Conservation (phyloP, 148 eudicot species). For the Chenopodium berlandieri region DNA sequence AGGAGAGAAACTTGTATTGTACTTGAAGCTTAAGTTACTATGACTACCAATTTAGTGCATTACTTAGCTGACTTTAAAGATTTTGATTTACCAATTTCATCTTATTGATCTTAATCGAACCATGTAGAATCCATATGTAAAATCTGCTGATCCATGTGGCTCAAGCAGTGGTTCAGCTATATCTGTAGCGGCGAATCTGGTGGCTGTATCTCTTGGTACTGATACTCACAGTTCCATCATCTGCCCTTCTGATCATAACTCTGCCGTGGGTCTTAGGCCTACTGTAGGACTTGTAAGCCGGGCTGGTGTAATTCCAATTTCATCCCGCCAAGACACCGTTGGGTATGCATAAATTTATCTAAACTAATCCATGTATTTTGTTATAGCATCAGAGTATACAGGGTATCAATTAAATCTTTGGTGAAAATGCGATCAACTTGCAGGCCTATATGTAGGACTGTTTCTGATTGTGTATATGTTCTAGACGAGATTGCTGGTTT, state of each 20-base stretch:
- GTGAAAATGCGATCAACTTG: neutral
- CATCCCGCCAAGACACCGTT: slow-evolving; percentile 63
- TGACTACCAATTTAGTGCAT: neutral
- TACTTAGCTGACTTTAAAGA: neutral
- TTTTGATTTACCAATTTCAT: neutral
- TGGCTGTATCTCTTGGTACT: slow-evolving; percentile 52
- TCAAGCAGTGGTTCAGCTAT: slow-evolving; percentile 75
- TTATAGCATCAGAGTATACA: neutral
- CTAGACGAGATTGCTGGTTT: slow-evolving; percentile 60
- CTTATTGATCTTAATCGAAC: neutral
- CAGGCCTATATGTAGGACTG: slow-evolving; percentile 79
- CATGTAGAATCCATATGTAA: slow-evolving; percentile 59
- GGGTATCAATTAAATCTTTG: neutral
- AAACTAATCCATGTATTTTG: neutral
- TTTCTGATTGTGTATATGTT: slow-evolving; percentile 65
- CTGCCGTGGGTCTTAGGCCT: slow-evolving; percentile 63
- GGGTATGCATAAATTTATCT: slow-evolving; percentile 32
- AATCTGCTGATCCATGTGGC: slow-evolving; percentile 49
- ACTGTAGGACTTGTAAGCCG: slow-evolving; percentile 73
- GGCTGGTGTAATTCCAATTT: slow-evolving; percentile 58
- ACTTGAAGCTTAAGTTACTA: neutral
- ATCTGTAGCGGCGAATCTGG: slow-evolving; percentile 60
- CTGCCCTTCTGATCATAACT: slow-evolving; percentile 48
- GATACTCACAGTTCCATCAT: slow-evolving; percentile 66
- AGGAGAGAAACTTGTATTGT: neutral